Evolutionary conservation across 768 basidiomycete species (phyloP), one percentile per base, ranked within the genome.

Genomic region (Tricholoma saponaceum): DNA sequence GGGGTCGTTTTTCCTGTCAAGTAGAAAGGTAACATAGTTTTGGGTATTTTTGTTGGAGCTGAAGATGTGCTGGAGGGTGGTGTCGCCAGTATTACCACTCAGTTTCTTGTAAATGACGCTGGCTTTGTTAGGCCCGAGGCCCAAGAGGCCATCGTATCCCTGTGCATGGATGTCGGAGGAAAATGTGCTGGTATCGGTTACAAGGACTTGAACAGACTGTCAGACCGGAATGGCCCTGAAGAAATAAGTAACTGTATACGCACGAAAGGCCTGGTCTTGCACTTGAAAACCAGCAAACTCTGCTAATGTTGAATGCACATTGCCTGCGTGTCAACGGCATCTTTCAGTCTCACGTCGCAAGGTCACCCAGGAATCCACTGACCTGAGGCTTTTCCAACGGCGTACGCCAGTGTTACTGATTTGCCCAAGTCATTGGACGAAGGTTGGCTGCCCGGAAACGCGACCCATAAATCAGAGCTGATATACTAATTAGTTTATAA

Each of bases 391-490:
- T 74, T 74, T 41, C 90, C 90, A 22, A 90, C 80, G 7, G 90
- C 89, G 61, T 91, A 92, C 6, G 76, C 71, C 18, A 92, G 69
- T 1, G 81, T 79, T 13, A 84, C 69, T 9, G 77, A 67, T 52
- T 81, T 76, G 12, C 87, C 87, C 0, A 83, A 76, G 62, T 86
- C 82, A 44, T 73, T 79, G 33, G 83, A 73, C 23, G 69, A 68
- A 6, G 86, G 76, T 18, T 81, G 78, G 43, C 70, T 64, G 5
- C 74, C 70, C 18, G 69, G 73, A 58, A 81, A 81, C 41, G 74
- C 74, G 8, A 88, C 87, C 89, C 90, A 92, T 35, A 92, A 70
- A 68, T 92, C 90, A 37, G 89, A 86, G 62, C 90, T 91, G 59
- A 32, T 30, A 18, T 0, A 46, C 37, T 10, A 39, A 26, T 52